Evolutionary conservation across 257 asterid species (phyloP), one percentile per base, ranked within the genome.

Genomic region (Sherardia arvensis): DNA sequence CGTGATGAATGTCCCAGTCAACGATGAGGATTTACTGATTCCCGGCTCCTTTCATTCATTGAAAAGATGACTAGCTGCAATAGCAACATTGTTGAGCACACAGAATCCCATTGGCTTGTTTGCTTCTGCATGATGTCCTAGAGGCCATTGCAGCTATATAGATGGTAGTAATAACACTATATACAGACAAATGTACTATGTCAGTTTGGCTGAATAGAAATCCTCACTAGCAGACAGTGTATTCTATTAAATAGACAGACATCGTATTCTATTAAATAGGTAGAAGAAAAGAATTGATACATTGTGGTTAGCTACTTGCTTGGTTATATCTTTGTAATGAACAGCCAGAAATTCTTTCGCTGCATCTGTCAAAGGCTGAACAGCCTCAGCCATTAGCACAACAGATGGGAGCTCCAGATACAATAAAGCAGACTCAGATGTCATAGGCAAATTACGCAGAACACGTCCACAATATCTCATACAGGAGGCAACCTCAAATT

Each of bases 401-500:
- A 90, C 78, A 55, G 91, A 90, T 28, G 97, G 97, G 74, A 90
- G 97, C 76, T 90, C 96, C 54, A 90, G 83, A 81, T 91, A 91
- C 22, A 87, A 76, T 71, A 91, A 77, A 7, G 97, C 96, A 17
- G 96, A 85, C 59, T 91, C 97, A 2, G 94, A 83, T 66, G 86
- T 84, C 98, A 91, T 86, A 58, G 97, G 88, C 79, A 90, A 70
- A 78, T 80, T 83, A 67, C 95, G 85, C 74, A 93, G 65, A 33
- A 77, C 76, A 65, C 88, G 95, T 57, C 99, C 87, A 68, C 99
- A 93, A 69, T 90, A 73, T 71, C 96, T 83, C 97, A 93, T 89
- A 81, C 99, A 93, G 59, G 99, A 93, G 61, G 95, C 96, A 34
- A 93, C 99, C 74, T 87, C 96, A 64, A 85, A 93, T 78, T 93